Evolutionary conservation across 2,329 filamentous ascomycete genomes (phyloP), one percentile per base, ranked within the genome.

Genomic region (Onygena corvina): DNA sequence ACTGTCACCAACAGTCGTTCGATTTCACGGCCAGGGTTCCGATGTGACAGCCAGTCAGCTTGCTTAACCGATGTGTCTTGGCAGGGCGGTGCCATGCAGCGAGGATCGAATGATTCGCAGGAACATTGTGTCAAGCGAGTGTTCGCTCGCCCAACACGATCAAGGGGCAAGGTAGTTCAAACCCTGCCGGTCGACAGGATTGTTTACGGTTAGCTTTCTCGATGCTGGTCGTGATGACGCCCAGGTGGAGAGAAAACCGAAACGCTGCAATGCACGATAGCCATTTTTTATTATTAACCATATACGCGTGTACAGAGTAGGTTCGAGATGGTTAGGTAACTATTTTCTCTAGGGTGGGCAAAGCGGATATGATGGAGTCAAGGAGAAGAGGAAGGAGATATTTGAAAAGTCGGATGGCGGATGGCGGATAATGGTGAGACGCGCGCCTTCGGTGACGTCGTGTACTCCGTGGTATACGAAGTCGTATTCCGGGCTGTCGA

Each of bases 1-100:
- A 21, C 36, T 40, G 36, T 40, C 36, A 40, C 36, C 36, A 40
- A 40, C 36, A 40, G 21, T n/a, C n/a, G 34, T 18, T 8, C 16
- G 11, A n/a, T 40, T n/a, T 11, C 20, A 4, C 16, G 9, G 21
- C 36, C 36, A 40, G 36, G 36, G 36, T n/a, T 40, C 36, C 11
- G 36, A 40, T 36, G 34, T 16, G 34, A 36, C 16, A 18, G 36
- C 36, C 36, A 25, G 36, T 40, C 36, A 40, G 36, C 36, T 11
- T 40, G 3, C 20, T 5, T 18, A 40, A 21, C 8, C 36, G 21
- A 21, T 12, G 18, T 21, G n/a, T 11, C 36, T 40, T 40, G 36
- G 36, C 36, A 40, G 36, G 30, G 36, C 36, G 9, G 25, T 18
- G 34, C 34, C 34, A 9, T 36, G 34, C 34, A 40, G 21, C 11